Percentiles rank a stretch among this genome's conserved stretches.
These are phyloP conservation scores for Tolypocladium inflatum DNA, from an alignment of 2,329 filamentous ascomycete species.

Conservation along the genomic window DNA sequence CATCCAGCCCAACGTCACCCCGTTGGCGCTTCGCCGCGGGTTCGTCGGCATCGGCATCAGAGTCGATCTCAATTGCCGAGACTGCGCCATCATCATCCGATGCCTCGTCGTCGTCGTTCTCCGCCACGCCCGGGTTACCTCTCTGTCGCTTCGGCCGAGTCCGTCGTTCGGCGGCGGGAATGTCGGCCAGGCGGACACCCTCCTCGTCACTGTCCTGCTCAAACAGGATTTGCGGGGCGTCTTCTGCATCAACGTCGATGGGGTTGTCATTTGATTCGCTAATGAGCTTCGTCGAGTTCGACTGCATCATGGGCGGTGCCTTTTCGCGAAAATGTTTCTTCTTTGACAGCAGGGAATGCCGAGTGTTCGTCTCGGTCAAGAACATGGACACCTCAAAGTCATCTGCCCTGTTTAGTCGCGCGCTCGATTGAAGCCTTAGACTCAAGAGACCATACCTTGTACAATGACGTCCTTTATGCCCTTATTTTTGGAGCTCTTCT, in stretches of 20 bases:
- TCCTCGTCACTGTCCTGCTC: slow-evolving; percentile 39
- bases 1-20: slow-evolving; percentile 14
- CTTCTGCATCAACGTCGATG: slow-evolving; percentile 38
- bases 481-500: slow-evolving; percentile 62
- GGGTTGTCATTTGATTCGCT: slow-evolving; percentile 44
- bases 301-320: slow-evolving; percentile 41
- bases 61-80: slow-evolving; percentile 27
- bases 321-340: slow-evolving; percentile 66
- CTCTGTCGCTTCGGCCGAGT: slow-evolving; percentile 20
- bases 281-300: slow-evolving; percentile 55
- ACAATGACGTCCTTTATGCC: slow-evolving; percentile 80
- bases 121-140: slow-evolving; percentile 4
- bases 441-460: slow-evolving; percentile 46
- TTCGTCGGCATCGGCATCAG: slow-evolving; percentile 27
- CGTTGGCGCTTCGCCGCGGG: slow-evolving; percentile 36
- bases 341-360: slow-evolving; percentile 80
- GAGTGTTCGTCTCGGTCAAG: slow-evolving; percentile 73
- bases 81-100: slow-evolving; percentile 20
- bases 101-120: slow-evolving; percentile 17
- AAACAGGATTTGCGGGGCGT: slow-evolving; percentile 25
- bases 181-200: slow-evolving; percentile 21
- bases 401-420: slow-evolving; percentile 42
- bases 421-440: not conserved
- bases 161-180: slow-evolving; percentile 16
- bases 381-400: slow-evolving; percentile 96